Percentiles rank a stretch among this genome's conserved stretches.
Conservation (phyloP, 2,329 filamentous ascomycete genomes). For the Calonectria hongkongensis region DNA sequence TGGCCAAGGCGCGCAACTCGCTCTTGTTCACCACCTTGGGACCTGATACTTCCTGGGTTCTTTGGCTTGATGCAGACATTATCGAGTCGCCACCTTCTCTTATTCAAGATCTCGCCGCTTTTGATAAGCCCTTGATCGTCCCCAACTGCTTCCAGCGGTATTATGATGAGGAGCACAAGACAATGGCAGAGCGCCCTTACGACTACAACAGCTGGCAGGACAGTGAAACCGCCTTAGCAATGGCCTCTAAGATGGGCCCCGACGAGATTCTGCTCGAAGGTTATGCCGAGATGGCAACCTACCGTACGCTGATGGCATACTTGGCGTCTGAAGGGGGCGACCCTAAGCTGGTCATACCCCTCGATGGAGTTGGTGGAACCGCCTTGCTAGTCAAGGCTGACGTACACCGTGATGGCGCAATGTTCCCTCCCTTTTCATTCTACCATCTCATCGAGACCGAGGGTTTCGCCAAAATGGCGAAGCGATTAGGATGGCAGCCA, state of each 20-base stretch:
- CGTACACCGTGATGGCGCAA: conserved; percentile 96
- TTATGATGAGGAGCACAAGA: conserved; percentile 80
- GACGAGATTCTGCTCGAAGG: conserved; percentile 97
- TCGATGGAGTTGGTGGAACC: conserved; percentile 96
- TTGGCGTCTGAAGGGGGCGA: conserved; percentile 78
- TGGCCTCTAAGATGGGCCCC: conserved; percentile 87
- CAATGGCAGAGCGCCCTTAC: conserved; percentile 87
- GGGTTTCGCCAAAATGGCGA: conserved; percentile 98
- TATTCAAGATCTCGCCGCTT: conserved; percentile 92
- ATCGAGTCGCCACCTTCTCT: conserved; percentile 89
- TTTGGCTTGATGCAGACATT: conserved; percentile 96
- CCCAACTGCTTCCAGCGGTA: conserved; percentile 97
- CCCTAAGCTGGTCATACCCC: conserved; percentile 77
- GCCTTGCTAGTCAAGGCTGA: conserved; percentile 96
- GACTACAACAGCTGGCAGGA: conserved; percentile 99
- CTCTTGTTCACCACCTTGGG: conserved; percentile 96
- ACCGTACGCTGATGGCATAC: conserved; percentile 92
- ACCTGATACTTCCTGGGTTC: conserved; percentile 93
- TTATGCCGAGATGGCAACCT: conserved; percentile 94
- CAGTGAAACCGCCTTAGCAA: conserved; percentile 83
- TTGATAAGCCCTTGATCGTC: conserved; percentile 93
- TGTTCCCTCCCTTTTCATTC: conserved; percentile 98
- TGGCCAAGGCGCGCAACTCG: conserved; percentile 95
- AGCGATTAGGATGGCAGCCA: conserved; percentile 87
- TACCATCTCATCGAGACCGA: conserved; percentile 99